These are phyloP conservation scores for Oryza nivara DNA, from an alignment of 176 grass and related monocot genomes.

Conservation along the genomic window DNA sequence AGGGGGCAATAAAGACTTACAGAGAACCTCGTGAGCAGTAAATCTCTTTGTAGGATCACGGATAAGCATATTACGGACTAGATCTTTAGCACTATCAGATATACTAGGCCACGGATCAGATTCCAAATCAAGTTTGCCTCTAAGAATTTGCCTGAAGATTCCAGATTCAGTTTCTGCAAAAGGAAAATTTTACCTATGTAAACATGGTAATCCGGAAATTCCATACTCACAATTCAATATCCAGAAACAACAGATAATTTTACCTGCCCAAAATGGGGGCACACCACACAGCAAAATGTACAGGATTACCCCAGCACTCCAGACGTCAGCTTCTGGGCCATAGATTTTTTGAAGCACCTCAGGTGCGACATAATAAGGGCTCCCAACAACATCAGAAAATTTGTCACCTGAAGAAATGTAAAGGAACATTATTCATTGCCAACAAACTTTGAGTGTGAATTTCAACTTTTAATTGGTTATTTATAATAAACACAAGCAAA, in stretches of 20 bases:
- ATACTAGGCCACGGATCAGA: constrained; percentile 94
- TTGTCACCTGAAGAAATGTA: constrained; percentile 62
- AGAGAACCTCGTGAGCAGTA: constrained; percentile 93
- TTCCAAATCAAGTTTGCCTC: constrained; percentile 90
- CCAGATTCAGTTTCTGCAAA: constrained; percentile 86
- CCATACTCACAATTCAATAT: constrained; percentile 18
- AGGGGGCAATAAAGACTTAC: constrained; percentile 57
- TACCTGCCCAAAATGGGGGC: constrained; percentile 98
- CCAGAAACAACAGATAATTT: constrained; percentile 20
- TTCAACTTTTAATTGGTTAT: neutral
- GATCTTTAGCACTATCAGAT: constrained; percentile 94
- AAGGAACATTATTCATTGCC: constrained; percentile 6
- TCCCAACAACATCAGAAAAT: constrained; percentile 93
- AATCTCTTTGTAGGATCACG: constrained; percentile 75
- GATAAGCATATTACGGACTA: constrained; percentile 85
- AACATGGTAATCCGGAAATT: constrained; percentile 17
- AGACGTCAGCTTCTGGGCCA: constrained; percentile 96
- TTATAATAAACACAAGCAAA: constrained; percentile 34
- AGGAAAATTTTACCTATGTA: constrained; percentile 36
- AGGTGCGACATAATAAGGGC: constrained; percentile 98
- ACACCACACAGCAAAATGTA: constrained; percentile 98
- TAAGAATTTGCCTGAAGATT: constrained; percentile 93
- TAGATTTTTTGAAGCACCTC: constrained; percentile 88
- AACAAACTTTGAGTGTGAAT: neutral
- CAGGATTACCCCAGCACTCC: constrained; percentile 97